Conservation (phyloP, 2,329 filamentous ascomycete species). For the Xylaria sp. region DNA sequence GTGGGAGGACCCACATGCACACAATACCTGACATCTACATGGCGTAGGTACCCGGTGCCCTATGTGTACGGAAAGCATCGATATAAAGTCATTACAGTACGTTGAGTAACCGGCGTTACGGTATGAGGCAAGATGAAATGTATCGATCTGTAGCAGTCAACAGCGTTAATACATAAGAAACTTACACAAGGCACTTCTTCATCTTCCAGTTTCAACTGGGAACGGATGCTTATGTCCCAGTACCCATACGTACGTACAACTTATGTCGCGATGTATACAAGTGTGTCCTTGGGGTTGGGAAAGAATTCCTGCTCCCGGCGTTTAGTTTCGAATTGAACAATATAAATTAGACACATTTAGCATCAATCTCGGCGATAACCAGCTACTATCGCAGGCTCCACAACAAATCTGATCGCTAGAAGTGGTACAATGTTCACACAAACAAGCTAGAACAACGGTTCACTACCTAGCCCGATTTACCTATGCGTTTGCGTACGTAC, state of each 20-base stretch:
- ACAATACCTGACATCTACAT: not conserved
- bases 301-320: not conserved
- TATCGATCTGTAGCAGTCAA: not conserved
- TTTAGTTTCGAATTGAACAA: not conserved
- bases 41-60: not conserved
- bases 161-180: not conserved
- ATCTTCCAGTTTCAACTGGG: not conserved
- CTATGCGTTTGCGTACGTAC: not conserved
- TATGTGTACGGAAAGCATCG: not conserved
- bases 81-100: too few relatives aligned
- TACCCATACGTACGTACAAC: not conserved
- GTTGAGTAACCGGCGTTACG: too few relatives aligned
- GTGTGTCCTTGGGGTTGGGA: not conserved
- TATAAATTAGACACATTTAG: not conserved
- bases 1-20: conserved; percentile 11
- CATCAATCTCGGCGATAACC: not conserved
- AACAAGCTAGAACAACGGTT: not conserved
- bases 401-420: not conserved
- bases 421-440: not conserved
- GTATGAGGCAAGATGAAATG: too few relatives aligned
- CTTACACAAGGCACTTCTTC: not conserved
- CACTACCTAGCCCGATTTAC: not conserved
- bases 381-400: not conserved
- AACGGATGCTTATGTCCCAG: not conserved
- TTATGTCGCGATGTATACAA: not conserved